Evolutionary conservation across 176 grass and related monocot genomes (phyloP).

Genomic region (Stipa capillata): DNA sequence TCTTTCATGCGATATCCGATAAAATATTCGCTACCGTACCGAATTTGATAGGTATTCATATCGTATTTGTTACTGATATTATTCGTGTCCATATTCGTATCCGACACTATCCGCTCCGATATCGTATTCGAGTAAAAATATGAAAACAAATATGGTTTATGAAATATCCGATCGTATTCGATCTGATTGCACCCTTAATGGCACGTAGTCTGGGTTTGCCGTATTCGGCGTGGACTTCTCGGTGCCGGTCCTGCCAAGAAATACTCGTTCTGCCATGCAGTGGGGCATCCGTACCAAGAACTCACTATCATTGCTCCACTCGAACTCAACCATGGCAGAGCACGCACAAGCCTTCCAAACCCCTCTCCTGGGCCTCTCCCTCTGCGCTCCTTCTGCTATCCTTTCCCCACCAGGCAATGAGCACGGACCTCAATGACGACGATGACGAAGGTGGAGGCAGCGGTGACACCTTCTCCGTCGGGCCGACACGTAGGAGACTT

Average conservation of each 20-base stretch:
- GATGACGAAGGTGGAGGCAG: neutral
- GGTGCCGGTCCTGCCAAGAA: neutral
- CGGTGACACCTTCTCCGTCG: neutral
- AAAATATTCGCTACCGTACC: no score
- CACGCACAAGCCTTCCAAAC: neutral
- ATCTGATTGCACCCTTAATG: no score
- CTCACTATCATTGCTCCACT: neutral
- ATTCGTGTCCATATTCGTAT: no score
- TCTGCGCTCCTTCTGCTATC: slow-evolving; percentile 1
- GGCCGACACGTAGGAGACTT: slow-evolving; percentile 2
- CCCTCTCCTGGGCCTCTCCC: neutral
- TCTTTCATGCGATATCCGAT: no score
- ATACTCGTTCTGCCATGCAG: neutral
- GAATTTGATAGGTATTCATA: no score
- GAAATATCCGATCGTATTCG: no score
- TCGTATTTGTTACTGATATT: no score
- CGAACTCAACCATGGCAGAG: slow-evolving; percentile 14
- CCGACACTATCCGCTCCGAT: no score
- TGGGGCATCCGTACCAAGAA: neutral
- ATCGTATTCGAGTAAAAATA: no score
- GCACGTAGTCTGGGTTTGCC: no score
- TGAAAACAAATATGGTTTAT: no score
- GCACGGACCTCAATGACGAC: slow-evolving; percentile 7
- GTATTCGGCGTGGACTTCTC: neutral
- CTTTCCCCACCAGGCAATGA: neutral